phyloP scores from a whole-genome alignment of 495 filamentous ascomycete species.

The Neurospora sp. region DNA sequence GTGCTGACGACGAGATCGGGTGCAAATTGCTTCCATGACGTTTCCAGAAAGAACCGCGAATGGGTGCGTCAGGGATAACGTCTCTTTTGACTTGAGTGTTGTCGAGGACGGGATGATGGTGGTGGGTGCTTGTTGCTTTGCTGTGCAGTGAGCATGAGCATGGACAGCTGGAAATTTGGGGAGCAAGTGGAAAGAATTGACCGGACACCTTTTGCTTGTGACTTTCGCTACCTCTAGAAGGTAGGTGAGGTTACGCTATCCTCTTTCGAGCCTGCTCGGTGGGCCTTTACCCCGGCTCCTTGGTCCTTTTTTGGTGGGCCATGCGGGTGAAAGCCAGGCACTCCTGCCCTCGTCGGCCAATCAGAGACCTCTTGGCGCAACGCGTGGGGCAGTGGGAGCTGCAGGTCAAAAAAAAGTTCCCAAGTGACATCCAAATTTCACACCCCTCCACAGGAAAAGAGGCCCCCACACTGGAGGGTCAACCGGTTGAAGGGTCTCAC shows the following conservation, averaged over 20 bases:
- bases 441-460: neutral
- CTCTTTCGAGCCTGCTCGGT: neutral
- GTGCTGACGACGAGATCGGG: neutral
- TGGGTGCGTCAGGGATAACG: neutral
- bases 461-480: neutral
- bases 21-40: neutral
- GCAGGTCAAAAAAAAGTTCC: neutral
- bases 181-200: neutral
- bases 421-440: neutral
- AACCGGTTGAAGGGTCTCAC: neutral
- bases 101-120: neutral
- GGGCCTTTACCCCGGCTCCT: neutral
- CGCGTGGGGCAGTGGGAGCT: neutral
- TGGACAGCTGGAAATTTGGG: neutral
- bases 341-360: neutral
- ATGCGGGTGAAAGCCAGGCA: neutral
- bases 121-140: neutral
- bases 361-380: neutral
- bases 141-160: neutral
- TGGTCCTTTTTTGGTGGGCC: neutral
- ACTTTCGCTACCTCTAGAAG: neutral
- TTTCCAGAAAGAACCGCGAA: neutral
- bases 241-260: neutral
- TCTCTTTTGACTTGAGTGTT: neutral
- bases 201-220: neutral